A percentile compares a stretch with the other conserved stretches of the same genome.
These are phyloP conservation scores for Trifolium repens DNA, from an alignment of 306 rosid species.

Conservation along the genomic window DNA sequence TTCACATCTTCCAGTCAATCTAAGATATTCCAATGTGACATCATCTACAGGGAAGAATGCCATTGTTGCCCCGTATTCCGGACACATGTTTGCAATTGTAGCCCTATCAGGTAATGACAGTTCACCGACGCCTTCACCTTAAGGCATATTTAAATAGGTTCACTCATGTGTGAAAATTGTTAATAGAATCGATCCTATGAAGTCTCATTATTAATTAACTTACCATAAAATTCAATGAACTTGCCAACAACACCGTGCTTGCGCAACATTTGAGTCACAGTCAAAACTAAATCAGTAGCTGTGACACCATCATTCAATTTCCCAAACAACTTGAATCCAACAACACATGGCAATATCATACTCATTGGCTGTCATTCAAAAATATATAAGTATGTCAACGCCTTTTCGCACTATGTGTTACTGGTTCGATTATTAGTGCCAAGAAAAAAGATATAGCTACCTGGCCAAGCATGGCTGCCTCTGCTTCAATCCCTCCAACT, in stretches of 20 bases:
- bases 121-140: constrained; percentile 73
- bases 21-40: constrained; percentile 70
- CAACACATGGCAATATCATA: constrained; percentile 79
- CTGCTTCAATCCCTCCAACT: not conserved
- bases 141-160: constrained; percentile 10
- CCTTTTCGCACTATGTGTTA: no score
- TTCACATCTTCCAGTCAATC: constrained; percentile 67
- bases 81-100: constrained; percentile 81
- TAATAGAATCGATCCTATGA: not conserved
- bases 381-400: no score
- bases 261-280: constrained; percentile 76
- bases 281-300: constrained; percentile 79
- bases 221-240: constrained; percentile 79
- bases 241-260: constrained; percentile 79
- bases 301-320: constrained; percentile 72
- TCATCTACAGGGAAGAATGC: constrained; percentile 82
- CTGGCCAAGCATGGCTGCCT: not conserved
- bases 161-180: constrained; percentile 22
- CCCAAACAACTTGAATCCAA: constrained; percentile 70
- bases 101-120: constrained; percentile 73
- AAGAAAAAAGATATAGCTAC: not conserved
- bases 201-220: not conserved
- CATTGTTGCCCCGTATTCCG: constrained; percentile 83
- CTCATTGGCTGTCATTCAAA: constrained; percentile 63
- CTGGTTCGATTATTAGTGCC: no score